Evolutionary conservation across 176 grass and related monocot species (phyloP), one percentile per base, ranked within the genome.

Genomic region (Poa annua): DNA sequence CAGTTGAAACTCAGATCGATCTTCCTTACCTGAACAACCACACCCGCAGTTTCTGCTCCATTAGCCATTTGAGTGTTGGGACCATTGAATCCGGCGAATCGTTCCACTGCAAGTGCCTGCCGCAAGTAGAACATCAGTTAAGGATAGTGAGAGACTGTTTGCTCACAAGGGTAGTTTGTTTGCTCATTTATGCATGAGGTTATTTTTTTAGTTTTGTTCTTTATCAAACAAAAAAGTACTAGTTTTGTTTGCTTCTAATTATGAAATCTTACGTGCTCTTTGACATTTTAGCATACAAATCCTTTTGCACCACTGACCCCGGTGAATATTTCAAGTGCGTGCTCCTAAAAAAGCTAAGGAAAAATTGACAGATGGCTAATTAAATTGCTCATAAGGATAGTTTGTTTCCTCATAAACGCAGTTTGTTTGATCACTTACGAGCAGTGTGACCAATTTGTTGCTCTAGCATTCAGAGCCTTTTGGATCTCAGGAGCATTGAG

Each of bases 21-120:
- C 21, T 24, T 24, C 29, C 3, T 38, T 86, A 89, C 86, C 90
- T 92, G 63, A 34, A 86, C 20, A 92, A 5, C 86, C 83, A 92
- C 29, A 86, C 51, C 0, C 24, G 75, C 22, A 91, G 16, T 12
- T 56, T 11, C 9, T 88, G 67, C n/a, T 68, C 45, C 5, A 83
- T 1, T 34, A 88, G 54, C 86, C 80, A 88, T 78, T 63, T 88
- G 34, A 88, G 47, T 1, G 54, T 83, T 14, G 86, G 80, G 54
- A 65, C 76, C 80, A 83, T 88, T 21, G 86, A 70, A 12, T 2
- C 66, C 20, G 36, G 66, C n/a, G 36, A 5, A 70, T 70, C 20
- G 3, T 3, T 70, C 66, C 38, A 70, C 4, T 5, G 1, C 22
- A 60, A 60, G 22, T 13, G 3, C 56, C 56, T 60, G 56, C 56